A percentile compares a stretch with the other conserved stretches of the same genome.
Evolutionary conservation across 345 rosid genomes (phyloP).

Genomic region (Arabidopsis suecica): DNA sequence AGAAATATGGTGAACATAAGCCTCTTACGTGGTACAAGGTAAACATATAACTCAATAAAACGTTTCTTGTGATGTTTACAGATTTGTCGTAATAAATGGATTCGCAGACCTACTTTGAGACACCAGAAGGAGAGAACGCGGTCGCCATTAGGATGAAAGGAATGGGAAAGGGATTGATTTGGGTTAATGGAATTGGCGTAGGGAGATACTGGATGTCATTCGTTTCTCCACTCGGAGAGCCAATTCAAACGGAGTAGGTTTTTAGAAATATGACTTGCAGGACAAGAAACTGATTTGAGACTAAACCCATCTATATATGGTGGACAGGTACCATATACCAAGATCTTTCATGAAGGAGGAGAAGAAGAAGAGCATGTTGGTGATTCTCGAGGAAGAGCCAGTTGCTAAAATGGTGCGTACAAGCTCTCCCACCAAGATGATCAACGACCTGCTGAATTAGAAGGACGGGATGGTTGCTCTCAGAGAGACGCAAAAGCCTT

Average conservation of each 20-base stretch:
- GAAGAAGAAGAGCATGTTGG: slow-evolving; percentile 56
- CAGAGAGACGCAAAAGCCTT: too few species aligned
- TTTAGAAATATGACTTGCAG: neutral
- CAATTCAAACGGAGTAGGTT: slow-evolving; percentile 64
- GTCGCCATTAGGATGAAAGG: slow-evolving; percentile 59
- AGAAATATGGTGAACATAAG: slow-evolving; percentile 36
- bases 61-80: neutral
- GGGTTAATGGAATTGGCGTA: slow-evolving; percentile 80
- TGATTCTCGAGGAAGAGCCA: slow-evolving; percentile 74
- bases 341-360: slow-evolving; percentile 64
- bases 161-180: slow-evolving; percentile 81
- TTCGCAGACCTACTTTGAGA: slow-evolving; percentile 63
- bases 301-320: neutral
- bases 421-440: too few species aligned
- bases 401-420: neutral
- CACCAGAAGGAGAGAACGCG: slow-evolving; percentile 66
- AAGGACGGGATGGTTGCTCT: too few species aligned
- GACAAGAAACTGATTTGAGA: neutral
- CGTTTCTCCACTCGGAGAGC: slow-evolving; percentile 62
- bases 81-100: neutral
- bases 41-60: slow-evolving; percentile 19
- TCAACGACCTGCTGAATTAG: too few species aligned
- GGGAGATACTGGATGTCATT: slow-evolving; percentile 88
- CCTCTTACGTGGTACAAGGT: slow-evolving; percentile 87
- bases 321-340: slow-evolving; percentile 68